Percentiles rank a stretch among this genome's conserved stretches.
phyloP scores from a whole-genome alignment of 2,329 filamentous ascomycete genomes.

The Rhynchosporium secalis region DNA sequence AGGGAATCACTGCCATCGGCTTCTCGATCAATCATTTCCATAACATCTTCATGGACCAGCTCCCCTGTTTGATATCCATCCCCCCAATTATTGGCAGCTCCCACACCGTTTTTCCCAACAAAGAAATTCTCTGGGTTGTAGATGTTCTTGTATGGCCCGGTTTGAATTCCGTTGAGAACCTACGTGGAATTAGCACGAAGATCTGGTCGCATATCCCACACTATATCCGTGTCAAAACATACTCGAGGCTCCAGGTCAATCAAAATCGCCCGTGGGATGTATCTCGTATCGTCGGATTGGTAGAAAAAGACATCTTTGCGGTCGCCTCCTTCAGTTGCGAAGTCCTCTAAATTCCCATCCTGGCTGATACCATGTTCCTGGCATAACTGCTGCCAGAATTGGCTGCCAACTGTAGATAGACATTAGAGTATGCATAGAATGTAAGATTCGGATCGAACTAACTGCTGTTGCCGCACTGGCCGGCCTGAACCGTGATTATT shows the following conservation, averaged over 20 bases:
- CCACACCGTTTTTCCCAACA: conserved; percentile 87
- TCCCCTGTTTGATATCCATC: conserved; percentile 94
- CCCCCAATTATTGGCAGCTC: conserved; percentile 98
- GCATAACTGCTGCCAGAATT: conserved; percentile 99
- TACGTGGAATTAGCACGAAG: conserved; percentile 35
- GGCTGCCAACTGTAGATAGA: conserved; percentile 71
- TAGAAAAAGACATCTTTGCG: conserved; percentile 99
- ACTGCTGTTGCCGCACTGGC: conserved; percentile 99
- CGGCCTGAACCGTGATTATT: conserved; percentile 98
- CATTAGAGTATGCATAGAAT: conserved; percentile 3
- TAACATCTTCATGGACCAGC: conserved; percentile 89
- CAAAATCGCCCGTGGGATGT: conserved; percentile 93
- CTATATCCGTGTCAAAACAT: conserved; percentile 33
- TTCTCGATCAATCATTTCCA: conserved; percentile 99
- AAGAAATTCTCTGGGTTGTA: conserved; percentile 99
- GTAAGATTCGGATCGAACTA: conserved; percentile 47
- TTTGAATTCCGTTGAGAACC: conserved; percentile 91
- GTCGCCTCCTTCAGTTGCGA: conserved; percentile 95
- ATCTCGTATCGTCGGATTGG: conserved; percentile 97
- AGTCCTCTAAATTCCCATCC: conserved; percentile 95
- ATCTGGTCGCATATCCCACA: neutral
- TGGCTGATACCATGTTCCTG: conserved; percentile 97
- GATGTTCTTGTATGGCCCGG: conserved; percentile 93
- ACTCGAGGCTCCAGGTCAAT: conserved; percentile 93
- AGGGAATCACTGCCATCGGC: conserved; percentile 97